Base-by-base conservation (phyloP, 1,139 yeast genomes). In the Ogataea hybrid region DNA sequence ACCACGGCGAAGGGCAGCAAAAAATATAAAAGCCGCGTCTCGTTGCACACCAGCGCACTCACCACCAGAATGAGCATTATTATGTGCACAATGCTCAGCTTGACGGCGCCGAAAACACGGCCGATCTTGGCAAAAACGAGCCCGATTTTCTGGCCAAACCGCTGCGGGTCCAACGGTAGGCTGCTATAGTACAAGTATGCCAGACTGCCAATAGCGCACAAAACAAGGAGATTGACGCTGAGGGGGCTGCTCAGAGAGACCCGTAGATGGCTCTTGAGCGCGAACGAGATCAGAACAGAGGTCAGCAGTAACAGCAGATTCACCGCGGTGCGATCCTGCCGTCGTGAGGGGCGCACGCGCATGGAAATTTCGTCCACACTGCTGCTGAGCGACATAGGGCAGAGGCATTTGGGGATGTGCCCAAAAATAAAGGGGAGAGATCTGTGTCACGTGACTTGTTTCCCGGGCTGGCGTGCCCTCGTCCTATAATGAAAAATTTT, bases 1-100 rank as follows among this genome's bases (percentile, higher is more conserved):
- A 40, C 42, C 6, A 46, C 25, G 9, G 34, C 30, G 20, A 41
- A 23, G 6, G 49, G 48, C 6, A 48, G 22, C 25, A 40, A 20
- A 28, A 42, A 37, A 16, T 43, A 44, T 25, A 48, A 20, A 8
- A 43, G 15, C 11, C 40, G 37, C 7, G 34, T 46, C 21, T 44
- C 46, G n/a, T 39, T 28, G 37, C 43, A 38, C 6, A 46, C 14
- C 6, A 44, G 18, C 6, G 48, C 47, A 20, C 48, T 39, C 9
- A 40, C 38, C 11, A 43, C 39, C 15, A 48, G 33, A 12, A 46
- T 39, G 22, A 48, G 34, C 33, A 46, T 34, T 15, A 44, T 39
- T 12, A 40, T 43, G 15, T 40, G 44, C 25, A 28, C 36, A 11
- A 40, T 33, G 12, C 44, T 35, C 31, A 43, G 35, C 17, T 36